Percentiles rank a stretch among this genome's conserved stretches.
Evolutionary conservation across 225 moss, liverwort and hornwort genomes (phyloP).

Genomic region (Climacium dendroides): DNA sequence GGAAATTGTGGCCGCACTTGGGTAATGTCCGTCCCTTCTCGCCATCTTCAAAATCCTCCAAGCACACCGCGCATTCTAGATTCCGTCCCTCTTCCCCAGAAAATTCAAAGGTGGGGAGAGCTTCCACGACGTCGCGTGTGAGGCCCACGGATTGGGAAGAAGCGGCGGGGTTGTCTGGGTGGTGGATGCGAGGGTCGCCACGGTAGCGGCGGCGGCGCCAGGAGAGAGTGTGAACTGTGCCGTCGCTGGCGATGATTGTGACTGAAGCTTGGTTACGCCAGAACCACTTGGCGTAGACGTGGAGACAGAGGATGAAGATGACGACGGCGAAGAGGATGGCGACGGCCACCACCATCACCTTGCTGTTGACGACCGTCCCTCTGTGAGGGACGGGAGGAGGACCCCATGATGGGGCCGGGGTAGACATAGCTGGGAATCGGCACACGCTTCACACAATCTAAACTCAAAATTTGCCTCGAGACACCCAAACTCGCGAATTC

Average conservation of each 20-base stretch:
- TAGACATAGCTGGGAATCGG: not conserved
- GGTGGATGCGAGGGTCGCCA: not conserved
- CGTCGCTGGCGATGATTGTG: not conserved
- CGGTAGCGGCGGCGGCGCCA: constrained; percentile 30
- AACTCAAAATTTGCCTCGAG: not conserved
- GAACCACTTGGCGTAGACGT: constrained; percentile 74
- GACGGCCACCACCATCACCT: constrained; percentile 57
- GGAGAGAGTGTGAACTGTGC: not conserved
- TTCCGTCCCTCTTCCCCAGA: not conserved
- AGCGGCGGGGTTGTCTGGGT: not conserved
- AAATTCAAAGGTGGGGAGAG: constrained; percentile 46
- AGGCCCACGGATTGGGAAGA: constrained; percentile 23
- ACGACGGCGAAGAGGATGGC: constrained; percentile 52
- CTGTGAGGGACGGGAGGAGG: not conserved
- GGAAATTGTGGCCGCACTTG: constrained; percentile 39
- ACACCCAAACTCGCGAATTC: not conserved
- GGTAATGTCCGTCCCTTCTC: constrained; percentile 43
- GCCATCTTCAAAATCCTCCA: constrained; percentile 44
- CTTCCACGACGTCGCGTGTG: constrained; percentile 35
- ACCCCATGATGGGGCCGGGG: not conserved
- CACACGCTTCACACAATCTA: not conserved
- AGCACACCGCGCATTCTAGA: constrained; percentile 48
- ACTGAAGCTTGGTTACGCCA: constrained; percentile 20
- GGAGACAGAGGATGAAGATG: constrained; percentile 46
- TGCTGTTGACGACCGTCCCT: constrained; percentile 18